phyloP scores from a whole-genome alignment of 768 basidiomycete species.

The Boletus coccyginus region DNA sequence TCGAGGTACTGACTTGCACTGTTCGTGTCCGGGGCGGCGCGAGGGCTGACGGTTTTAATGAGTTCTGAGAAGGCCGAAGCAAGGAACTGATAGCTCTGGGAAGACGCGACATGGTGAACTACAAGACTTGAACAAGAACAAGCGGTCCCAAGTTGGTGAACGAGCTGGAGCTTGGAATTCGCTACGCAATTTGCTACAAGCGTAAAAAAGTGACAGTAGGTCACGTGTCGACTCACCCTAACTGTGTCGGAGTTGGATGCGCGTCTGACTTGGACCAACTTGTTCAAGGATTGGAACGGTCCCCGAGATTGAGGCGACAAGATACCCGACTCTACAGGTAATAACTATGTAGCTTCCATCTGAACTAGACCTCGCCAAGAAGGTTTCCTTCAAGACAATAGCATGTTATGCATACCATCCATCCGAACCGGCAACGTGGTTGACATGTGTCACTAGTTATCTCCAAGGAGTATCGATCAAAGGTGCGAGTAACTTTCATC shows the following conservation, averaged over 20 bases:
- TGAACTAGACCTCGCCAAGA: not conserved
- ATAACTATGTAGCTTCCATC: not conserved
- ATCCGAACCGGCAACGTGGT: constrained; percentile 12
- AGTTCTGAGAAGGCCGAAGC: constrained; percentile 8
- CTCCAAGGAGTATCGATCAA: constrained; percentile 10
- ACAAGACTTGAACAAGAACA: not conserved
- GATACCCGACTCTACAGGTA: not conserved
- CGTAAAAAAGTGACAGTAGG: constrained; percentile 7
- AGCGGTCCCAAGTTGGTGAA: not conserved
- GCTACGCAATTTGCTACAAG: not conserved
- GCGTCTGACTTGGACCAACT: not conserved
- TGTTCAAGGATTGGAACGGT: too few relatives aligned
- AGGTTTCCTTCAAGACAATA: not conserved
- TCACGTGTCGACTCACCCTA: constrained; percentile 17
- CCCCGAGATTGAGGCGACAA: not conserved
- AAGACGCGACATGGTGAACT: constrained; percentile 20
- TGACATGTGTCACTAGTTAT: constrained; percentile 13
- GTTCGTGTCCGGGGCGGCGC: constrained; percentile 15
- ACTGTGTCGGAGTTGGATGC: too few relatives aligned
- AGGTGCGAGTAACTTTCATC: not conserved
- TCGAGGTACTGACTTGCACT: constrained; percentile 11
- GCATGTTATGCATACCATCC: not conserved
- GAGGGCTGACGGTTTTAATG: constrained; percentile 10
- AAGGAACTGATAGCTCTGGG: constrained; percentile 13
- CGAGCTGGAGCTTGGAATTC: not conserved